phyloP scores from a whole-genome alignment of 140 eudicot genomes.

The Flaveria floridana region DNA sequence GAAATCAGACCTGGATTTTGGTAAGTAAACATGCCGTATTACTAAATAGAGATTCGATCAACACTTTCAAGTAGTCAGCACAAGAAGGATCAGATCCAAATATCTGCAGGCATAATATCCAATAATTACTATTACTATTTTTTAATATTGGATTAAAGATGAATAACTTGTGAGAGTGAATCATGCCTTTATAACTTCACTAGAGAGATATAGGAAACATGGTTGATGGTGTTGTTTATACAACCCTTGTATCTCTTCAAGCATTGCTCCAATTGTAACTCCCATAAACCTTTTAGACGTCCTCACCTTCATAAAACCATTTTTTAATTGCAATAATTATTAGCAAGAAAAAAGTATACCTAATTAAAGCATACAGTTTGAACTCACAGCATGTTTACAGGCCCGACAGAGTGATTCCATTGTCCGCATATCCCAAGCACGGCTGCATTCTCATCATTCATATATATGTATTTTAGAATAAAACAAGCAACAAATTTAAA shows the following conservation, averaged over 20 bases:
- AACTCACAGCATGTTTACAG: conserved; percentile 98
- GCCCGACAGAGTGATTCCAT: conserved; percentile 99
- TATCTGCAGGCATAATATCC: conserved; percentile 58
- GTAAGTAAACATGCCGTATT: conserved; percentile 81
- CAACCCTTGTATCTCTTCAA: conserved; percentile 92
- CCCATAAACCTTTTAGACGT: conserved; percentile 94
- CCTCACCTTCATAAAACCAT: conserved; percentile 65
- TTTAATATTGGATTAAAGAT: background rate
- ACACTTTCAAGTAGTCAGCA: conserved; percentile 73
- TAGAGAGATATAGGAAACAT: conserved; percentile 94
- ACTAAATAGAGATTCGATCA: conserved; percentile 85
- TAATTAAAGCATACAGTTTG: conserved; percentile 12
- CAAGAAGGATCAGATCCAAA: conserved; percentile 98
- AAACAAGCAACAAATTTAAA: background rate
- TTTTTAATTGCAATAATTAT: conserved; percentile 19
- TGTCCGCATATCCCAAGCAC: conserved; percentile 99
- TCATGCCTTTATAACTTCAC: conserved; percentile 94
- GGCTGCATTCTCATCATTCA: conserved; percentile 49
- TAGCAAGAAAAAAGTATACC: conserved; percentile 1
- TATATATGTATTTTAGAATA: conserved; percentile 20
- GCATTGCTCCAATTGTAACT: conserved; percentile 94
- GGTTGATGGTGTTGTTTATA: conserved; percentile 93
- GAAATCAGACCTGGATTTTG: conserved; percentile 59
- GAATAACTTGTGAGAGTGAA: conserved; percentile 4
- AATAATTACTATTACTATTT: conserved; percentile 13